phyloP scores from a whole-genome alignment of 345 rosid genomes.

The Citrus sinensis region DVS_A1.0 CM039165.1:34317501-34318000 shows the following conservation, averaged over 20 bases:
- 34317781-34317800: too few relatives aligned
- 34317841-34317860: too few relatives aligned
- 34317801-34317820: too few relatives aligned
- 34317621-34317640: neutral
- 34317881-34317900: too few relatives aligned
- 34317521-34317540: slow-evolving; percentile 11
- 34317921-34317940: too few relatives aligned
- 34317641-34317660: slow-evolving; percentile 2
- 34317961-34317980: too few relatives aligned
- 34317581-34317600: neutral
- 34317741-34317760: neutral
- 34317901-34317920: too few relatives aligned
- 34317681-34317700: neutral
- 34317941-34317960: too few relatives aligned
- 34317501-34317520: slow-evolving; percentile 24
- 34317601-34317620: neutral
- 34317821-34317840: too few relatives aligned
- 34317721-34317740: neutral
- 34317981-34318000: too few relatives aligned
- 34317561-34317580: slow-evolving; percentile 8
- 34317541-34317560: slow-evolving; percentile 14
- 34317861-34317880: too few relatives aligned
- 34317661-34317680: slow-evolving; percentile 1
- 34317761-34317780: neutral
- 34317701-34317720: neutral